These are phyloP conservation scores for Terfezia boudieri DNA, from an alignment of 495 filamentous ascomycete species.

Conservation along the genomic window DNA sequence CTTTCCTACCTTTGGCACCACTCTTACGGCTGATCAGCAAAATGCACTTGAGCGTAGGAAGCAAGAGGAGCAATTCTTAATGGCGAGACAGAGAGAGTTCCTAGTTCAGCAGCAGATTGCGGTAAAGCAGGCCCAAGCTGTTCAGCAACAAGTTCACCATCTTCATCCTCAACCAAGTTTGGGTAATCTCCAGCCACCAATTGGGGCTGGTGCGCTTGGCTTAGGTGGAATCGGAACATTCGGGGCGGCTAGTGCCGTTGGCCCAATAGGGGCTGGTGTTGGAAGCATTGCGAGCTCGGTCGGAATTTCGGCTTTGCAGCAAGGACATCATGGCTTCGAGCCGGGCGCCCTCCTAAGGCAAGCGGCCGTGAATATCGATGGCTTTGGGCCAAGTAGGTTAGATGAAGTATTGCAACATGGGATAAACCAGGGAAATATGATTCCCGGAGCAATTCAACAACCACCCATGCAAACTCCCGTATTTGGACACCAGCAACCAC, in stretches of 20 bases:
- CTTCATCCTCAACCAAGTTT: slow-evolving; percentile 91
- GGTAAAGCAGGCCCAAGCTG: slow-evolving; percentile 49
- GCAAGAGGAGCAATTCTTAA: slow-evolving; percentile 91
- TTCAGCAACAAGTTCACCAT: slow-evolving; percentile 78
- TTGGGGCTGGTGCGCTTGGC: slow-evolving; percentile 9
- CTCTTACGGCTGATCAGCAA: slow-evolving; percentile 88
- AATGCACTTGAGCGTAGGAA: slow-evolving; percentile 90
- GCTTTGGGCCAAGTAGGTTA: slow-evolving; percentile 6
- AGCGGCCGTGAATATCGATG: slow-evolving; percentile 12
- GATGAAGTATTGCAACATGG: slow-evolving; percentile 15
- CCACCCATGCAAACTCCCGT: slow-evolving; percentile 34
- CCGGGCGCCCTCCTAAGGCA: slow-evolving; percentile 16
- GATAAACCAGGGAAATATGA: slow-evolving; percentile 20
- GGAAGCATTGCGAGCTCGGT: slow-evolving; percentile 8
- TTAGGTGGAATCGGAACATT: slow-evolving; percentile 8
- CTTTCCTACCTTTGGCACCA: slow-evolving; percentile 95
- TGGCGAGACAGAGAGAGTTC: slow-evolving; percentile 85
- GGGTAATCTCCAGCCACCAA: slow-evolving; percentile 24
- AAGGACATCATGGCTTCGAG: slow-evolving; percentile 15
- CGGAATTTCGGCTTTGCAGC: background rate
- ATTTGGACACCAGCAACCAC: slow-evolving; percentile 18
- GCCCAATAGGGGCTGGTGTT: slow-evolving; percentile 5
- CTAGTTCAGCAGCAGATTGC: slow-evolving; percentile 68
- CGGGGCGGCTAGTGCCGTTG: slow-evolving; percentile 13
- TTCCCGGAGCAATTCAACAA: slow-evolving; percentile 29